Percentiles rank a stretch among this genome's conserved stretches.
Evolutionary conservation across 106 monocot species (phyloP).

Genomic region (Agapanthus africanus): DNA sequence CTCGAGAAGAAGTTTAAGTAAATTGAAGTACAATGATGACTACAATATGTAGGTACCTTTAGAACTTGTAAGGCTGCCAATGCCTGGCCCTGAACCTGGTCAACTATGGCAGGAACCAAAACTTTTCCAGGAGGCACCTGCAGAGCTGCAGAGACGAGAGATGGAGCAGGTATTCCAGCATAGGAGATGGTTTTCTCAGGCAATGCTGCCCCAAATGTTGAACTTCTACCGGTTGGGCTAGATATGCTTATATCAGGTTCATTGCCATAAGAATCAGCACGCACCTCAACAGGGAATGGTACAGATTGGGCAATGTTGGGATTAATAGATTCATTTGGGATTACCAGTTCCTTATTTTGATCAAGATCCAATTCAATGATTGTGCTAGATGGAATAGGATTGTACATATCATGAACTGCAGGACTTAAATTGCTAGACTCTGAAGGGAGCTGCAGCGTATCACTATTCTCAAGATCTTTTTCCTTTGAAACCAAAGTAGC

Average conservation of each 20-base stretch:
- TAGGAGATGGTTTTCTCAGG: constrained; percentile 34
- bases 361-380: constrained; percentile 17
- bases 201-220: constrained; percentile 24
- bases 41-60: constrained; percentile 67
- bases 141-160: constrained; percentile 58
- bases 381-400: constrained; percentile 16
- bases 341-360: constrained; percentile 11
- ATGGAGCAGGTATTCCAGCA: constrained; percentile 83
- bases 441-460: constrained; percentile 13
- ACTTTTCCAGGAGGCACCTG: constrained; percentile 79
- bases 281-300: constrained; percentile 12
- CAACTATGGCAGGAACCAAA: constrained; percentile 81
- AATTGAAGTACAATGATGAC: too few species aligned
- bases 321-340: constrained; percentile 12
- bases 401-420: constrained; percentile 10
- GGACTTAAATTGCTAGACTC: constrained; percentile 4
- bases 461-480: constrained; percentile 20
- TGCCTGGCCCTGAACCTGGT: constrained; percentile 79
- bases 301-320: constrained; percentile 4
- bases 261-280: constrained; percentile 9
- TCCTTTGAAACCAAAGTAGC: constrained; percentile 11
- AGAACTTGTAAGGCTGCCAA: constrained; percentile 81
- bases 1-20: too few species aligned
- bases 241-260: constrained; percentile 16
- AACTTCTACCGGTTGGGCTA: constrained; percentile 17